Evolutionary conservation across 306 rosid species (phyloP), one percentile per base, ranked within the genome.

Genomic region (Astragalus glycyphyllos): DNA sequence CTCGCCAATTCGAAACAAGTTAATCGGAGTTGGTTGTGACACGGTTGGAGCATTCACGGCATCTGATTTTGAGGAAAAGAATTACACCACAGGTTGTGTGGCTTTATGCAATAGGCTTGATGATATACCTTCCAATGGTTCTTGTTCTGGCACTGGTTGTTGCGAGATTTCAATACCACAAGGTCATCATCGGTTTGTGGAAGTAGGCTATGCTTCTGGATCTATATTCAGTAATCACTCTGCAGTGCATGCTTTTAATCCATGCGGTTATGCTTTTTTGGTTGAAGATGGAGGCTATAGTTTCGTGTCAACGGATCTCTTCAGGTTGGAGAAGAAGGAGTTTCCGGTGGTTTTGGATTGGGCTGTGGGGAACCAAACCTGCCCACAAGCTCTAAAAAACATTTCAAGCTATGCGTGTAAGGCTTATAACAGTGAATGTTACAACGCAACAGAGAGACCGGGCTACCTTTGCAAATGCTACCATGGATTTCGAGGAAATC

Each of bases 391-490:
- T 7, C 10, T 8, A 3, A 40, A 40, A 3, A 23, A 53, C 6
- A 1, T 0, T 16, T 7, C 69, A 0, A 72, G 51, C 10, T 71
- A 37, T 31, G 34, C 71, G 0, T 79, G 83, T 38, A 17, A 54
- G 7, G 65, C 11, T 0, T 57, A 57, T 0, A 61, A 66, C 7
- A 37, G 14, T 13, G 46, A 50, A 26, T 14, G 42, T 11, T n/a
- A 10, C 1, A 8, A 20, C 8, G 44, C 71, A 0, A 7, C 1
- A 2, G 29, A 47, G 1, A 63, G 79, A 7, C 13, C 5, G 9
- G 86, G 82, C 3, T 83, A 80, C 40, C 79, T 37, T 15, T 86
- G 87, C 76, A 38, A 46, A 12, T 83, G 86, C 68, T 47, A 12
- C 3, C 0, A 7, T 0, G 87, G 87, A 2, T 86, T 11, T 16